Percentiles rank a stretch among this genome's conserved stretches.
phyloP scores from a whole-genome alignment of 768 basidiomycete genomes.

The Ramaria sp. region DNA sequence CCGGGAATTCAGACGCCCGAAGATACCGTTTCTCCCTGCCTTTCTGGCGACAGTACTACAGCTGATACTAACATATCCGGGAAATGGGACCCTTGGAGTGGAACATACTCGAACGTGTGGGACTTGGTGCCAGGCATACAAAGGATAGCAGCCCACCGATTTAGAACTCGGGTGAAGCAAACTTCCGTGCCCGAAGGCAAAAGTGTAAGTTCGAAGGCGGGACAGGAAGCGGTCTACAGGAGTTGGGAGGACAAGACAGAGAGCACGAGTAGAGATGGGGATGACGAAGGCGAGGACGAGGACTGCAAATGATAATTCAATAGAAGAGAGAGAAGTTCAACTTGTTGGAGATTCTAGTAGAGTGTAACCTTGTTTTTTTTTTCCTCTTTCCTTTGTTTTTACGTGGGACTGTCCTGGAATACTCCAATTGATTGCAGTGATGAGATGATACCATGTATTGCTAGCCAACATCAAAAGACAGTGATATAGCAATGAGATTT shows the following conservation, averaged over 20 bases:
- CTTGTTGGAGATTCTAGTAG: no score
- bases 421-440: no score
- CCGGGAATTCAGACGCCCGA: not conserved
- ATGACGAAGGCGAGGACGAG: conserved; percentile 54
- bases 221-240: conserved; percentile 23
- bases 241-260: conserved; percentile 49
- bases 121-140: conserved; percentile 73
- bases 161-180: not conserved
- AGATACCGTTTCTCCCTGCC: not conserved
- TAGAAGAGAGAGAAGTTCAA: no score
- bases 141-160: conserved; percentile 16
- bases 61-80: not conserved
- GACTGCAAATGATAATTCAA: conserved; percentile 23
- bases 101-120: conserved; percentile 70
- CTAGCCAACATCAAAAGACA: no score
- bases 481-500: no score
- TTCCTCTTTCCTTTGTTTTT: no score
- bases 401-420: no score
- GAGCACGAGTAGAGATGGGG: conserved; percentile 68
- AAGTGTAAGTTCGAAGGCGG: conserved; percentile 11
- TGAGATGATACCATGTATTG: no score
- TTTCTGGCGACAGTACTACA: not conserved
- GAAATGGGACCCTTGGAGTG: not conserved
- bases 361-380: no score
- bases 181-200: not conserved